These are phyloP conservation scores for Microcera coccophila DNA, from an alignment of 2,329 filamentous ascomycete genomes.

Conservation along the genomic window DNA sequence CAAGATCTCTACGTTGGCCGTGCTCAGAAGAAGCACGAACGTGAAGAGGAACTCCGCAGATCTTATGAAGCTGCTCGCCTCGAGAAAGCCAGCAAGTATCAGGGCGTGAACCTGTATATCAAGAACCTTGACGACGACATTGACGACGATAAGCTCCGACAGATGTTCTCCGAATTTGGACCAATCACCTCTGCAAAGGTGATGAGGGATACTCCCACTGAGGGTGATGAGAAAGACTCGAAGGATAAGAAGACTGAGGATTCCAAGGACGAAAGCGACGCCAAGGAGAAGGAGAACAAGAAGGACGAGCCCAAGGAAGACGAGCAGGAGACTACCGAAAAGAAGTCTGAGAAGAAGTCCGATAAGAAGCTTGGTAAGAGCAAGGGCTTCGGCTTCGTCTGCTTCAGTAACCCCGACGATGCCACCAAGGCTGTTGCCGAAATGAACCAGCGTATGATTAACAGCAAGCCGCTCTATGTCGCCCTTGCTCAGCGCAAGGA, in stretches of 20 bases:
- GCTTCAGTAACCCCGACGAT: constrained; percentile 99
- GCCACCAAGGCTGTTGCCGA: constrained; percentile 98
- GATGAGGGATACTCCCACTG: constrained; percentile 76
- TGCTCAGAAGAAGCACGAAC: constrained; percentile 99
- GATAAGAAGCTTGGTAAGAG: constrained; percentile 85
- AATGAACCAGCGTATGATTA: constrained; percentile 99
- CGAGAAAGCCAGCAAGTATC: constrained; percentile 99
- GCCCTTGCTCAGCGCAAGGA: constrained; percentile 99
- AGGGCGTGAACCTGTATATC: constrained; percentile 98
- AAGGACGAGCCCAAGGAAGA: constrained; percentile 46
- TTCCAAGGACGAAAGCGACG: constrained; percentile 47
- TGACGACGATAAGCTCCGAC: constrained; percentile 94
- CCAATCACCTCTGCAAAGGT: constrained; percentile 98
- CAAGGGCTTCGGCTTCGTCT: constrained; percentile 99
- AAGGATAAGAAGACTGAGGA: constrained; percentile 49
- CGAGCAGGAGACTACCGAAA: constrained; percentile 46
- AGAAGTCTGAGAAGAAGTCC: constrained; percentile 56
- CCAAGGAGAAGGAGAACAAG: constrained; percentile 47
- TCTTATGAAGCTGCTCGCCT: constrained; percentile 96
- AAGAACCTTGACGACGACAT: constrained; percentile 98
- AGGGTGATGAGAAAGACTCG: constrained; percentile 55
- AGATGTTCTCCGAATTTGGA: constrained; percentile 86
- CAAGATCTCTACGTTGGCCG: constrained; percentile 97
- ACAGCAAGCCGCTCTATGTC: constrained; percentile 94
- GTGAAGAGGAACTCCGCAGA: constrained; percentile 97